Conservation (phyloP, 768 basidiomycete species). For the Crepidotus variabilis region DNA sequence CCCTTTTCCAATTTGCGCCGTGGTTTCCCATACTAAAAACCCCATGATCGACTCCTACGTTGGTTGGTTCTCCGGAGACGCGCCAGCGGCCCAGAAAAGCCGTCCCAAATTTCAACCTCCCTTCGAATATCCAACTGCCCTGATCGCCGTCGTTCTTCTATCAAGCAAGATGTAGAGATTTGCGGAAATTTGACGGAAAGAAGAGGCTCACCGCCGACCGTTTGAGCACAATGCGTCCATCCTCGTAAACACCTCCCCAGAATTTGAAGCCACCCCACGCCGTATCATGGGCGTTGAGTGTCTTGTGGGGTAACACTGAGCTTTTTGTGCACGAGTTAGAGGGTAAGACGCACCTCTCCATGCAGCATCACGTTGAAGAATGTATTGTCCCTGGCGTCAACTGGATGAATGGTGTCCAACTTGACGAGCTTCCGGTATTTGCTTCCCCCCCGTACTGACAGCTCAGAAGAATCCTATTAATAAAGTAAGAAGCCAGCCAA, state of each 20-base stretch:
- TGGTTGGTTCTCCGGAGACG: constrained; percentile 26
- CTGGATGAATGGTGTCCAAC: not conserved
- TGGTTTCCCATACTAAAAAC: constrained; percentile 56
- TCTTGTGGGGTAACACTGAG: constrained; percentile 31
- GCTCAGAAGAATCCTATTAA: constrained; percentile 14
- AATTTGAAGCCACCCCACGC: constrained; percentile 69
- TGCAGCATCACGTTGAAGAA: constrained; percentile 18
- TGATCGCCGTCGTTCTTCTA: constrained; percentile 40
- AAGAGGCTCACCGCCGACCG: constrained; percentile 53
- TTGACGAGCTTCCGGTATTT: constrained; percentile 15
- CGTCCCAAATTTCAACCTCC: constrained; percentile 42
- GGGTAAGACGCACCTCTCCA: constrained; percentile 35
- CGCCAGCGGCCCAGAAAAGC: constrained; percentile 56
- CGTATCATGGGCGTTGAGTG: constrained; percentile 45
- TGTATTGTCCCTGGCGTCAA: not conserved
- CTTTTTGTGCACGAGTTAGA: not conserved
- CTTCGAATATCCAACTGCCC: constrained; percentile 57
- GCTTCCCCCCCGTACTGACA: constrained; percentile 13
- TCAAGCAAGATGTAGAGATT: not conserved
- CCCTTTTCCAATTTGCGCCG: not conserved
- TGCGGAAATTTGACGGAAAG: not conserved
- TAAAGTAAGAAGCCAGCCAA: not conserved
- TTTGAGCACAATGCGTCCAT: constrained; percentile 59
- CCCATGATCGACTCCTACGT: constrained; percentile 37
- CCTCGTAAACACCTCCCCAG: constrained; percentile 51